phyloP scores from a whole-genome alignment of 768 basidiomycete species.

The Suillus cothurnatus region DNA sequence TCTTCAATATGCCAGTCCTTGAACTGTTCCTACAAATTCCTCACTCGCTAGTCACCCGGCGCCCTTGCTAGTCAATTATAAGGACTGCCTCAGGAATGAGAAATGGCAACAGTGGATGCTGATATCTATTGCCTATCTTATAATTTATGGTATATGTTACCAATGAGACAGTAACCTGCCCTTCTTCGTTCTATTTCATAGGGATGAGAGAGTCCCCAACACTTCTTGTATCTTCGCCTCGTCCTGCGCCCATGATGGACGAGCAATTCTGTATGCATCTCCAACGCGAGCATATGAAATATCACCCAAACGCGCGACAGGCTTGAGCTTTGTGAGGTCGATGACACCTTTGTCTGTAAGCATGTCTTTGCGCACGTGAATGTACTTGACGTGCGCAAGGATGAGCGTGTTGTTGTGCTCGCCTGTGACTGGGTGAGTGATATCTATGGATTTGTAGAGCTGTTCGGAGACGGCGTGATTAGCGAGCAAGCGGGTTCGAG shows the following conservation, averaged over 20 bases:
- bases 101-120: not conserved
- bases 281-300: constrained; percentile 37
- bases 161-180: not conserved
- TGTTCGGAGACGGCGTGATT: constrained; percentile 16
- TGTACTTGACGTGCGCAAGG: constrained; percentile 40
- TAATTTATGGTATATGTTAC: not conserved
- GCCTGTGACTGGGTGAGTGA: constrained; percentile 33
- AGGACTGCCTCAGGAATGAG: not conserved
- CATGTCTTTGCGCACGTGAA: constrained; percentile 46
- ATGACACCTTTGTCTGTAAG: constrained; percentile 36
- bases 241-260: constrained; percentile 24
- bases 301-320: constrained; percentile 42
- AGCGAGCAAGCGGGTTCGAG: not conserved
- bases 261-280: constrained; percentile 29
- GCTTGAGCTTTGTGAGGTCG: constrained; percentile 38
- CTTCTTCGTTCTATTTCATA: not conserved
- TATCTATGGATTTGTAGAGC: constrained; percentile 40
- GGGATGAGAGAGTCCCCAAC: not conserved
- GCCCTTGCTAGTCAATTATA: too few relatives aligned
- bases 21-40: too few relatives aligned
- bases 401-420: constrained; percentile 33
- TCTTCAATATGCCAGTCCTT: too few relatives aligned
- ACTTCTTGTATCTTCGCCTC: constrained; percentile 16
- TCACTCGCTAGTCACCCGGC: too few relatives aligned
- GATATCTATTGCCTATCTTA: not conserved